These are phyloP conservation scores for Antrodiella citrinella DNA, from an alignment of 768 basidiomycete genomes.

Conservation along the genomic window DNA sequence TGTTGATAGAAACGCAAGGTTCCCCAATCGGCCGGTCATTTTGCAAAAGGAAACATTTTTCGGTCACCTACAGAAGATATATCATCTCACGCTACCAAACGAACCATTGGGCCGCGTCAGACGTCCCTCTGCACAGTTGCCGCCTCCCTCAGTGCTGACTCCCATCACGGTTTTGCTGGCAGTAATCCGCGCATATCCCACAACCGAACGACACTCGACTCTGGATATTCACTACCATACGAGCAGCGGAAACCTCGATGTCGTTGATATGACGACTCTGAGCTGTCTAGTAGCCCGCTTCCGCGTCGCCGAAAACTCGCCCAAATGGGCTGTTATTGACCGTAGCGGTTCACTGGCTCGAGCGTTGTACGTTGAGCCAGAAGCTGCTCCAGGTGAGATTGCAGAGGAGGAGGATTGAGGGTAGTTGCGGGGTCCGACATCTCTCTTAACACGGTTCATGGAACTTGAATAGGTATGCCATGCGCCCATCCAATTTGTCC, in stretches of 20 bases:
- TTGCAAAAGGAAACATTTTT: conserved; percentile 18
- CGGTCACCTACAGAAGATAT: conserved; percentile 26
- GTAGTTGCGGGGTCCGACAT: too few species aligned
- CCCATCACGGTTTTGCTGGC: background rate
- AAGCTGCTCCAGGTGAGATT: too few species aligned
- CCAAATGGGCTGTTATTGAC: conserved; percentile 22
- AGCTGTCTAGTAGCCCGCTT: conserved; percentile 19
- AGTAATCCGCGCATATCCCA: too few species aligned
- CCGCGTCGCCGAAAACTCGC: too few species aligned
- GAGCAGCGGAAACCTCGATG: background rate
- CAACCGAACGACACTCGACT: background rate
- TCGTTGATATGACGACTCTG: conserved; percentile 9
- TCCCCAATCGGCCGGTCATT: background rate
- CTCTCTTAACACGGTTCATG: too few species aligned
- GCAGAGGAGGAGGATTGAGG: too few species aligned
- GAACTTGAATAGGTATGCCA: too few species aligned
- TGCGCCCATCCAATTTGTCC: too few species aligned
- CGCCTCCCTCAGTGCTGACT: background rate
- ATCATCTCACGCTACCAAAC: conserved; percentile 17
- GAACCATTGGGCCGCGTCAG: background rate
- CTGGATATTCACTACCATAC: background rate
- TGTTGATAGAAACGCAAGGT: conserved; percentile 21
- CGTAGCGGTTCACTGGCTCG: conserved; percentile 2
- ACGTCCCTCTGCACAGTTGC: background rate
- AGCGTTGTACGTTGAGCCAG: background rate